Evolutionary conservation across 148 eudicot genomes (phyloP).

Genomic region (Silene conica): DNA sequence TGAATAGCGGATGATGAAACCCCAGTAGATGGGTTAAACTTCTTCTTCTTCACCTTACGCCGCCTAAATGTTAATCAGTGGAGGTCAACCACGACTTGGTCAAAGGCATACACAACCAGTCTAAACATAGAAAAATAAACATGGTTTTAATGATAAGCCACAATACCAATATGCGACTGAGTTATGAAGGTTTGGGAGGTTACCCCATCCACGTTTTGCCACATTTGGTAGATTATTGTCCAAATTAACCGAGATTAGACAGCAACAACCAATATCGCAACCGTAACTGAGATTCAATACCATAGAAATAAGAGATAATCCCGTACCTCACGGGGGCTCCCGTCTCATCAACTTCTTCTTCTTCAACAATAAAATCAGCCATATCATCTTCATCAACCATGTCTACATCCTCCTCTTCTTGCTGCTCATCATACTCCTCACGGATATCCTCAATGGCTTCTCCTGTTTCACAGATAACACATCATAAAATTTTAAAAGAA

Average conservation of each 20-base stretch:
- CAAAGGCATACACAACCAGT: background rate
- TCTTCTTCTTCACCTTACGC: constrained; percentile 58
- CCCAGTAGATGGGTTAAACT: constrained; percentile 65
- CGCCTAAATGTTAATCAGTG: constrained; percentile 41
- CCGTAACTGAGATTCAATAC: background rate
- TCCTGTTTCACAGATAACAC: constrained; percentile 33
- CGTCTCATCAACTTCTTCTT: constrained; percentile 74
- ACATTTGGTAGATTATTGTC: background rate
- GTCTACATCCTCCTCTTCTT: constrained; percentile 58
- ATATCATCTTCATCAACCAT: constrained; percentile 78
- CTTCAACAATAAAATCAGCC: constrained; percentile 94
- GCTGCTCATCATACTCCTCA: constrained; percentile 66
- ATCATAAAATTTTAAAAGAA: constrained; percentile 2
- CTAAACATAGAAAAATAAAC: background rate
- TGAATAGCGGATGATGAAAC: constrained; percentile 68
- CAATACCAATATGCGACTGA: background rate
- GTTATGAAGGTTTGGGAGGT: background rate
- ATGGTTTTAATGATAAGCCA: background rate
- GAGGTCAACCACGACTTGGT: background rate
- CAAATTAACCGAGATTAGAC: background rate
- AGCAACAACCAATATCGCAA: background rate
- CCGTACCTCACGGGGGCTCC: constrained; percentile 71
- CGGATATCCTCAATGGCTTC: constrained; percentile 68
- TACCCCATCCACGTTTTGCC: background rate
- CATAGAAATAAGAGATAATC: background rate